Conservation (phyloP, 1,284 basidiomycete species). For the Moesziomyces aphidis region DNA sequence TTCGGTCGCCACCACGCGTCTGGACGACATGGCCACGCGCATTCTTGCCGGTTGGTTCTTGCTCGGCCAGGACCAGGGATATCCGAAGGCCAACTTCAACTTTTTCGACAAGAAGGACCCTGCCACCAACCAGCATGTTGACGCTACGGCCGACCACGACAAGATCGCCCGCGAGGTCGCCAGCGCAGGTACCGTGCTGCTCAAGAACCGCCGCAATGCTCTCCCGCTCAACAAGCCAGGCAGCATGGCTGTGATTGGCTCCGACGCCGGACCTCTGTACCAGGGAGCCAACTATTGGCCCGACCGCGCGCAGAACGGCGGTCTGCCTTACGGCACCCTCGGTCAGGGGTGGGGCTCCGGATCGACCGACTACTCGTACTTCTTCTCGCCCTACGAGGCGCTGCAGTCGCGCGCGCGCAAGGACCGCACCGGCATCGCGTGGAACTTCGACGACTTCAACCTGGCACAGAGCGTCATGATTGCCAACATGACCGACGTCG, state of each 20-base stretch:
- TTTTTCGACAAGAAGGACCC: constrained; percentile 49
- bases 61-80: constrained; percentile 69
- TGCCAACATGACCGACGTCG: constrained; percentile 67
- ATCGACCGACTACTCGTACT: constrained; percentile 71
- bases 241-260: constrained; percentile 56
- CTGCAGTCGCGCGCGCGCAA: constrained; percentile 74
- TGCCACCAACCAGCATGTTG: constrained; percentile 73
- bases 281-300: constrained; percentile 79
- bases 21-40: constrained; percentile 69
- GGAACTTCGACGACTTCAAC: constrained; percentile 75
- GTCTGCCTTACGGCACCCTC: constrained; percentile 74
- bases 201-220: constrained; percentile 74
- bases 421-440: constrained; percentile 72
- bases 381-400: constrained; percentile 74
- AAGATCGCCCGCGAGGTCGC: constrained; percentile 78
- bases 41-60: constrained; percentile 64
- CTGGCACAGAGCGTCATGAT: constrained; percentile 47
- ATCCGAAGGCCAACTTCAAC: constrained; percentile 56
- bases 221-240: constrained; percentile 50
- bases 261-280: constrained; percentile 77
- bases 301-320: constrained; percentile 71
- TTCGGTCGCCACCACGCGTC: constrained; percentile 75
- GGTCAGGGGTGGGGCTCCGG: constrained; percentile 84
- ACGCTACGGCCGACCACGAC: constrained; percentile 81
- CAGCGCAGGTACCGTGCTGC: constrained; percentile 77